Base-by-base conservation (phyloP, 768 basidiomycete species). In the Hypholoma sublateritium region DNA sequence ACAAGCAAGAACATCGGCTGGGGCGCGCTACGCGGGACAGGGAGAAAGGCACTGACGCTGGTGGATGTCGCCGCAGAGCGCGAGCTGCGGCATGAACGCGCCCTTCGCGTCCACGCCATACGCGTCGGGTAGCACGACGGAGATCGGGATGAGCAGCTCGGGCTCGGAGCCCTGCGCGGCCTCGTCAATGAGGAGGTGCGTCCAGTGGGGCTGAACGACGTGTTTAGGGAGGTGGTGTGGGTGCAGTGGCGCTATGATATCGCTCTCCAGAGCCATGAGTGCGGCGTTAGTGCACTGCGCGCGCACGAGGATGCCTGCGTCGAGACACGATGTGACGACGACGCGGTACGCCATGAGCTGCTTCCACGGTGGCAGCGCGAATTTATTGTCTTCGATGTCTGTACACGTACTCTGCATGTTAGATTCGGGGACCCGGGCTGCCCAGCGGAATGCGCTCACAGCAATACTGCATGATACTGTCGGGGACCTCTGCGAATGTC, bases 161-260 rank as follows among this genome's bases (percentile, higher is more conserved):
- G 80, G 80, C 59, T 82, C 80, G 12, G 79, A 78, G 7, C 78
- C 80, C 73, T 82, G 80, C 4, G 79, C 80, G 14, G 80, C 79
- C 67, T 82, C 80, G 54, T 82, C 80, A 53, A 82, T 80, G 1
- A 82, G 53, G 3, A 82, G 67, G 68, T 82, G 80, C 1, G 80
- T 80, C 78, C 79, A 82, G 63, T 82, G 80, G 13, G 77, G 79
- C 49, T 72, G 67, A 7, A 72, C 71, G 0, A 67, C 66, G 34
- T 68, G 57, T 34, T 68, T 67, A 17, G 54, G 41, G 6, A 58
- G 65, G 12, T 70, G 65, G 62, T 70, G 67, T 4, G 78, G 78
- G 65, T 81, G 79, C 17, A 81, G 48, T 0, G 70, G 58, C 41
- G 60, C 60, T n/a, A 70, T 52, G 0, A 77, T 54, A 22, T 78